Evolutionary conservation across 148 eudicot species (phyloP).

Genomic region (Hydrangea macrophylla): DNA sequence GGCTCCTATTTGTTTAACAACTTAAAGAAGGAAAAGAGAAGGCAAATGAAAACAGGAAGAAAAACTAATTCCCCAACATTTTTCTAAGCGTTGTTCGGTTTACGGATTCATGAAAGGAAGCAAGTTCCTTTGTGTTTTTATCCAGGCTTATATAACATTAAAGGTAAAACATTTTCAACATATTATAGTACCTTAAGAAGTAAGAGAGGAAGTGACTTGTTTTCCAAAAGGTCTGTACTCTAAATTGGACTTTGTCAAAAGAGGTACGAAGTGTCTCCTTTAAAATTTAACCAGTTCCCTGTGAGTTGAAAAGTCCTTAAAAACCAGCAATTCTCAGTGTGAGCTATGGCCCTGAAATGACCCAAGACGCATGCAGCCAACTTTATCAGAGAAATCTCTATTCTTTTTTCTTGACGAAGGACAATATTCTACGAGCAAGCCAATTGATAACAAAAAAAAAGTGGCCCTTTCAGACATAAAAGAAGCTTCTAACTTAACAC

Average conservation of each 20-base stretch:
- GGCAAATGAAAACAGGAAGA: no score
- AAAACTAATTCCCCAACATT: no score
- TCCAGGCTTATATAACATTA: no score
- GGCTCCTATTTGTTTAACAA: no score
- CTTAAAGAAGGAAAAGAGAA: no score
- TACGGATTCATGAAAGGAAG: no score
- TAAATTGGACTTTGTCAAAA: conserved; percentile 4
- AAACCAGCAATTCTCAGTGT: conserved; percentile 39
- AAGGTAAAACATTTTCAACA: no score
- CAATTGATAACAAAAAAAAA: conserved; percentile 56
- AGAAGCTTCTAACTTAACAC: conserved; percentile 44
- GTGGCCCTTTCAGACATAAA: conserved; percentile 78
- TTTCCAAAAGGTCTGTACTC: neutral
- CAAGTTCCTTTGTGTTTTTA: no score
- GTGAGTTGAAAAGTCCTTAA: conserved; percentile 32
- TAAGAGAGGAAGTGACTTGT: no score
- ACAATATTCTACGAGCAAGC: conserved; percentile 70
- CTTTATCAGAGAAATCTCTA: conserved; percentile 19
- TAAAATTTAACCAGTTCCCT: neutral
- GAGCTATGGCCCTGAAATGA: conserved; percentile 31
- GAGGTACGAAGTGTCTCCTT: conserved; percentile 23
- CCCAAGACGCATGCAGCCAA: conserved; percentile 62
- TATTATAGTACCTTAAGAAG: no score
- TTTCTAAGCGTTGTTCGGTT: no score
- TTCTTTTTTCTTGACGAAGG: conserved; percentile 53